Evolutionary conservation across 768 basidiomycete genomes (phyloP).

Genomic region (Cyathus striatus): DNA sequence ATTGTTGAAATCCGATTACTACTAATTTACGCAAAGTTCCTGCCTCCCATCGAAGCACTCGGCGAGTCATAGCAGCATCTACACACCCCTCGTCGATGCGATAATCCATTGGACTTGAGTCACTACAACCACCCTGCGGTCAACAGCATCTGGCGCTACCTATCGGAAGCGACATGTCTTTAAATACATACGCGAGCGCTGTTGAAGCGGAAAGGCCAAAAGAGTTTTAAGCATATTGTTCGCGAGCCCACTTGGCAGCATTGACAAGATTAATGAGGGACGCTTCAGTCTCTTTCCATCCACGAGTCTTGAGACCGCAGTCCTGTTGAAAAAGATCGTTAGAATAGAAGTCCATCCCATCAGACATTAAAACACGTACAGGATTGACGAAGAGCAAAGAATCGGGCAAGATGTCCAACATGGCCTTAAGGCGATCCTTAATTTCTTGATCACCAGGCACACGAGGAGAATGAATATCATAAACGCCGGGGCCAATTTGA

Average conservation of each 20-base stretch:
- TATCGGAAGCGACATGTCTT: conserved; percentile 6
- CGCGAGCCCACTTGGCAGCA: conserved; percentile 91
- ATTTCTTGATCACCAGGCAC: conserved; percentile 92
- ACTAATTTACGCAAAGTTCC: conserved; percentile 35
- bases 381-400: conserved; percentile 91
- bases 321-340: conserved; percentile 40
- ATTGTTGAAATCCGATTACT: conserved; percentile 81
- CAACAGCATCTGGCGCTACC: conserved; percentile 28
- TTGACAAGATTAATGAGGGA: conserved; percentile 83
- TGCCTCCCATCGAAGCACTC: conserved; percentile 31
- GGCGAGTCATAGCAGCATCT: conserved; percentile 31
- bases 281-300: conserved; percentile 96
- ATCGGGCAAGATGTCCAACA: conserved; percentile 77
- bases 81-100: conserved; percentile 15
- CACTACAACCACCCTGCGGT: conserved; percentile 51
- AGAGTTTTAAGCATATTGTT: conserved; percentile 63
- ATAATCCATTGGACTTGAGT: background rate
- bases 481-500: conserved; percentile 97
- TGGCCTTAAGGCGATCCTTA: conserved; percentile 82
- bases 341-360: background rate
- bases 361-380: conserved; percentile 24
- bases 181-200: conserved; percentile 70
- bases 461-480: conserved; percentile 99
- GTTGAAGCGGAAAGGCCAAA: conserved; percentile 76
- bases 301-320: conserved; percentile 98